phyloP scores from a whole-genome alignment of 2,329 filamentous ascomycete genomes.

The Beauveria asiatica region DNA sequence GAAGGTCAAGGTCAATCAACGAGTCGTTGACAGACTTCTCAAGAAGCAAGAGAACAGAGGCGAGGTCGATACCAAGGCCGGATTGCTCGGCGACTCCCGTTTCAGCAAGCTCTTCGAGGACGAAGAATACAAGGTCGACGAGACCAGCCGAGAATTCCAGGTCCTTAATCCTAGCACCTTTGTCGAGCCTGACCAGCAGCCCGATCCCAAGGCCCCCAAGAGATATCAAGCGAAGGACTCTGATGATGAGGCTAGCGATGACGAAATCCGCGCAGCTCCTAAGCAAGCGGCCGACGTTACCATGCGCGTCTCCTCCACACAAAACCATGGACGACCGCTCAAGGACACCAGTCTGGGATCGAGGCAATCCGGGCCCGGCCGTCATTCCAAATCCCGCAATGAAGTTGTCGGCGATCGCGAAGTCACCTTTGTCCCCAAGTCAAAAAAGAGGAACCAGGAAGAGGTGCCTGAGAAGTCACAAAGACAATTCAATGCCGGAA shows the following conservation, averaged over 20 bases:
- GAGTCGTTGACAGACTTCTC: conserved; percentile 64
- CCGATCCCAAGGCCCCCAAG: conserved; percentile 26
- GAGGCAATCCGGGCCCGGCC: conserved; percentile 41
- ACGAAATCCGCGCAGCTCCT: conserved; percentile 19
- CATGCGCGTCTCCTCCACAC: conserved; percentile 64
- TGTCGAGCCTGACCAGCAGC: conserved; percentile 25
- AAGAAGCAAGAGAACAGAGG: conserved; percentile 54
- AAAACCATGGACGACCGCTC: conserved; percentile 48
- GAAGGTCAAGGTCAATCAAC: conserved; percentile 95
- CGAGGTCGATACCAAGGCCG: conserved; percentile 49
- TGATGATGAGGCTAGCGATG: conserved; percentile 36
- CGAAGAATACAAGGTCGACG: conserved; percentile 86
- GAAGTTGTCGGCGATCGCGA: conserved; percentile 55
- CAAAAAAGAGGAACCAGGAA: conserved; percentile 40
- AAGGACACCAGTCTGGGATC: conserved; percentile 50
- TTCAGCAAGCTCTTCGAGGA: conserved; percentile 88
- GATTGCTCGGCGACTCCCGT: conserved; percentile 73
- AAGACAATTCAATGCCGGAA: conserved; percentile 30
- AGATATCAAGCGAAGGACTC: conserved; percentile 32
- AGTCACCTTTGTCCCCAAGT: conserved; percentile 63
- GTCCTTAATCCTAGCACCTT: conserved; percentile 80
- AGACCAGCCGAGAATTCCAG: conserved; percentile 78
- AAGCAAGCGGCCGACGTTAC: conserved; percentile 31
- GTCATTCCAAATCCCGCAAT: conserved; percentile 35
- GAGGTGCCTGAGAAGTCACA: conserved; percentile 24